Percentiles rank a stretch among this genome's conserved stretches.
Evolutionary conservation across 768 basidiomycete genomes (phyloP).

Genomic region (Xanthoconium stramineum): DNA sequence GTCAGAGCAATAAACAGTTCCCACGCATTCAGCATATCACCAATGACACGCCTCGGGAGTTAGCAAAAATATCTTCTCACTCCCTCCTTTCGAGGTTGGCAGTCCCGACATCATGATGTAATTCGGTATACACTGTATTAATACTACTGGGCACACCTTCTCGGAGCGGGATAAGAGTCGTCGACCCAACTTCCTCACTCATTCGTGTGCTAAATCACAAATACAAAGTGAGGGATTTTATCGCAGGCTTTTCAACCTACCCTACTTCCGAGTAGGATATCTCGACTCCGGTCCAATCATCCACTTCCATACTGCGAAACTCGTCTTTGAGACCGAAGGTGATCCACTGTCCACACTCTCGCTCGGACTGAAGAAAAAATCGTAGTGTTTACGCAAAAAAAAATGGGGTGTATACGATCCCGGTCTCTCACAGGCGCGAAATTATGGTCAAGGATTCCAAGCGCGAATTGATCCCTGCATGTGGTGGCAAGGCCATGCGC

Average conservation of each 20-base stretch:
- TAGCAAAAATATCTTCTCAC: no score
- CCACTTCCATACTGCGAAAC: not conserved
- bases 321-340: not conserved
- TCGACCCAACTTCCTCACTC: no score
- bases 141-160: no score
- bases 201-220: not conserved
- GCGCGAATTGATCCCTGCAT: not conserved
- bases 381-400: not conserved
- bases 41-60: no score
- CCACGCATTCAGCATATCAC: no score
- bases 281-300: not conserved
- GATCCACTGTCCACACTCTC: not conserved
- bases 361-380: no score
- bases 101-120: no score
- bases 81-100: no score
- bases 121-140: no score
- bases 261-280: not conserved
- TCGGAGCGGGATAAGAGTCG: no score
- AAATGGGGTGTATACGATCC: not conserved
- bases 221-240: not conserved
- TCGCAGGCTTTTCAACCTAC: not conserved
- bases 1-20: not conserved
- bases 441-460: not conserved
- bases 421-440: not conserved
- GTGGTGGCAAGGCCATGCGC: no score